phyloP scores from a whole-genome alignment of 495 filamentous ascomycete genomes.

The Tuber microsphaerosporum region DNA sequence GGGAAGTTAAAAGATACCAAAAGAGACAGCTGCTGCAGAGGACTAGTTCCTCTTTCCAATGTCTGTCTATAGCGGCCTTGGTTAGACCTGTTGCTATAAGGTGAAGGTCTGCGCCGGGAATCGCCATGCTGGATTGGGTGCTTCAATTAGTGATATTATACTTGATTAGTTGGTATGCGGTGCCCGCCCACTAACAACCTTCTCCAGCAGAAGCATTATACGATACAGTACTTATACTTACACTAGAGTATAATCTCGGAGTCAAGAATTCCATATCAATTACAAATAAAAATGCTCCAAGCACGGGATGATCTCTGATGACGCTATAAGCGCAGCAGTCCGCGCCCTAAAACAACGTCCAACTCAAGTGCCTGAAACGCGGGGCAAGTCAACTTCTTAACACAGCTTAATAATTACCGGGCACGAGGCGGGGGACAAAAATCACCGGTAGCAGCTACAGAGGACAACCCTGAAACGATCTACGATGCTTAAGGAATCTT shows the following conservation, averaged over 20 bases:
- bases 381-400: not conserved
- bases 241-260: not conserved
- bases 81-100: constrained; percentile 52
- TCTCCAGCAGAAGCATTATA: too few species aligned
- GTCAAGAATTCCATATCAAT: not conserved
- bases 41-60: constrained; percentile 51
- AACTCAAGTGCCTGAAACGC: not conserved
- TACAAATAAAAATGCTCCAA: constrained; percentile 18
- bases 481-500: too few species aligned
- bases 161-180: too few species aligned
- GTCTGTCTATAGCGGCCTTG: constrained; percentile 47
- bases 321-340: constrained; percentile 4
- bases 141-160: not conserved
- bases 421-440: too few species aligned
- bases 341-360: not conserved
- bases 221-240: not conserved
- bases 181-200: too few species aligned
- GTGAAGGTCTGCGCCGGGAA: constrained; percentile 48
- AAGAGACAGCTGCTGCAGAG: constrained; percentile 57
- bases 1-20: constrained; percentile 38
- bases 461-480: too few species aligned
- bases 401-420: not conserved
- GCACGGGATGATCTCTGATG: constrained; percentile 3
- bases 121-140: constrained; percentile 6
- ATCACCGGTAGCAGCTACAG: too few species aligned